These are phyloP conservation scores for Saccharum spontaneum DNA, from an alignment of 176 grass and related monocot species.

Conservation along the genomic window DNA sequence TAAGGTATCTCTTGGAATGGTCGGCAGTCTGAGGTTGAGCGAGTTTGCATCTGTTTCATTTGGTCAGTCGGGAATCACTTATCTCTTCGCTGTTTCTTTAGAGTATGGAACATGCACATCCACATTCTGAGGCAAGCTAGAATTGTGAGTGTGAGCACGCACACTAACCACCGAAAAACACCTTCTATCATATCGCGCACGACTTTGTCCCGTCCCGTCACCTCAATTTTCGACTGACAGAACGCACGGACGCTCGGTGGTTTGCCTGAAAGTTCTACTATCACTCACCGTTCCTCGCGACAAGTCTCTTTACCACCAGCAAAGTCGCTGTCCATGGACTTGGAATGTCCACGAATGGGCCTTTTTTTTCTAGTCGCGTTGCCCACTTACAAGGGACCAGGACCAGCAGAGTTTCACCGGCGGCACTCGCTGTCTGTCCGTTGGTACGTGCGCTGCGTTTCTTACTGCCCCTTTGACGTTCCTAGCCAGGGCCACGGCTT, in stretches of 20 bases:
- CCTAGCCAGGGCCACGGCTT: not conserved
- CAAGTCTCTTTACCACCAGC: not conserved
- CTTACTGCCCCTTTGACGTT: not conserved
- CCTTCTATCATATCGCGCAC: not conserved
- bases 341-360: not conserved
- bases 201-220: not conserved
- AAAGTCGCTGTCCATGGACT: constrained; percentile 7
- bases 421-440: not conserved
- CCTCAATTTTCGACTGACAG: not conserved
- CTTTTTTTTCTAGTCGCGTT: not conserved
- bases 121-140: not conserved
- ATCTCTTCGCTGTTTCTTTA: not conserved
- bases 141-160: not conserved
- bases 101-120: not conserved
- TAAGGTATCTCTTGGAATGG: not conserved
- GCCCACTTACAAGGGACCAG: not conserved
- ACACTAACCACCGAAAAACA: constrained; percentile 22
- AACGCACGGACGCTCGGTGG: not conserved
- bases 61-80: not conserved
- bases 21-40: not conserved
- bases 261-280: not conserved
- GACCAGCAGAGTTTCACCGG: not conserved
- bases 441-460: not conserved
- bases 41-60: not conserved
- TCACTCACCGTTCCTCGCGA: not conserved